Evolutionary conservation across 2,329 filamentous ascomycete species (phyloP), one percentile per base, ranked within the genome.

Genomic region (Penicillium sp.): DNA sequence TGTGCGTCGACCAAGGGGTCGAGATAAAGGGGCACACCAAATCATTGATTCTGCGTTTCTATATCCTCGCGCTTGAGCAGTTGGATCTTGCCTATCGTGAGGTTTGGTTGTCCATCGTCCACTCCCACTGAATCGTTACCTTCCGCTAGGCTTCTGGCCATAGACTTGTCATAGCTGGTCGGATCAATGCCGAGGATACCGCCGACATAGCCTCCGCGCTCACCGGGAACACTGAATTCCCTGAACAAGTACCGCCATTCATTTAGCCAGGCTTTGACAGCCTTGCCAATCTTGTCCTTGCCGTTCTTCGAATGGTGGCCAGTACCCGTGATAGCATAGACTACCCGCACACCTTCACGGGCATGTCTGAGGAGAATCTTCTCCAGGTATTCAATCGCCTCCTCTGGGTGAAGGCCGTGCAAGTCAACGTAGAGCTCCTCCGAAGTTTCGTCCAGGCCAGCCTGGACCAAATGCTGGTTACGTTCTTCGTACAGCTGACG

Each of bases 281-380:
- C 91, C 74, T 95, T 96, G 67, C 92, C 92, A 31, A 99, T 90
- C 75, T 99, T 99, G 74, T 99, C 94, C 72, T 97, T 97, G 64
- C 94, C 92, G 68, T 96, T 96, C 78, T 97, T 97, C 70, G 90
- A 95, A 74, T 99, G 94, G 67, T 97, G 92, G 3, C 92, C 94
- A 1, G 92, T 97, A 40, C 94, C 94, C 1, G 92, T 96, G 69
- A 99, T 97, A 60, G 92, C 92, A 69, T 97, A 99, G 38, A 99
- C 82, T 2, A 92, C 89, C 20, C 85, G 82, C 5, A 78, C 74
- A 31, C 80, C 81, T 61, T 88, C 85, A 59, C 84, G 80, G 59
- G 80, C 82, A 66, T 96, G 94, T 66, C 95, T 90, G 55, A 92
- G 79, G 20, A 99, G 84, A 35, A 95, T 88, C 57, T 87, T 87